These are phyloP conservation scores for Cubamyces lactineus DNA, from an alignment of 768 basidiomycete species.

Conservation along the genomic window DNA sequence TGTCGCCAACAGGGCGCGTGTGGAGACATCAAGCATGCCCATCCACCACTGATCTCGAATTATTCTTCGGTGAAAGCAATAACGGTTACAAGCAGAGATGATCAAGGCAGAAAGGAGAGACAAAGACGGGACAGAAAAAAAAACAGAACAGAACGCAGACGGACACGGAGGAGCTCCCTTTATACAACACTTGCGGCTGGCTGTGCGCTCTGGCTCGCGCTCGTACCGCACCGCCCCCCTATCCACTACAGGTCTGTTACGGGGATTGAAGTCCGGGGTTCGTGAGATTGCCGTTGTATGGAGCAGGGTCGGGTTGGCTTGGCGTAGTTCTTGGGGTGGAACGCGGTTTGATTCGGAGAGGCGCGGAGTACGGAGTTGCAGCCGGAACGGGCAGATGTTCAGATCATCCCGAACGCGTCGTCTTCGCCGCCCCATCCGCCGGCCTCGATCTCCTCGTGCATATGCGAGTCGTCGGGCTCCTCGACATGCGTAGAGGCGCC, in stretches of 20 bases:
- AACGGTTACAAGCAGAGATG: conserved; percentile 13
- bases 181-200: neutral
- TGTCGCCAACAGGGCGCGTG: neutral
- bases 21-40: neutral
- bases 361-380: neutral
- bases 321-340: neutral
- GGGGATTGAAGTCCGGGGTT: neutral
- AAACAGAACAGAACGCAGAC: neutral
- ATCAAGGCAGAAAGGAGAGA: neutral
- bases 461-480: conserved; percentile 37
- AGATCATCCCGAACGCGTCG: conserved; percentile 76
- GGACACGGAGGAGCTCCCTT: neutral
- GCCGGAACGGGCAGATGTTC: conserved; percentile 10
- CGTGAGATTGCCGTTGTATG: neutral
- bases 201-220: neutral
- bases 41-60: conserved; percentile 8
- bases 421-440: conserved; percentile 77
- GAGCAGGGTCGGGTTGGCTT: neutral
- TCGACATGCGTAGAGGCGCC: conserved; percentile 30
- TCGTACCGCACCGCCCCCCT: neutral
- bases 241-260: neutral
- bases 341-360: neutral
- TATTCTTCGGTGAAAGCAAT: conserved; percentile 6
- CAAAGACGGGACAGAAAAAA: neutral
- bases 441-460: conserved; percentile 59